These are phyloP conservation scores for Candida stauntonica DNA, from an alignment of 805 yeast species.

Conservation along the genomic window DNA sequence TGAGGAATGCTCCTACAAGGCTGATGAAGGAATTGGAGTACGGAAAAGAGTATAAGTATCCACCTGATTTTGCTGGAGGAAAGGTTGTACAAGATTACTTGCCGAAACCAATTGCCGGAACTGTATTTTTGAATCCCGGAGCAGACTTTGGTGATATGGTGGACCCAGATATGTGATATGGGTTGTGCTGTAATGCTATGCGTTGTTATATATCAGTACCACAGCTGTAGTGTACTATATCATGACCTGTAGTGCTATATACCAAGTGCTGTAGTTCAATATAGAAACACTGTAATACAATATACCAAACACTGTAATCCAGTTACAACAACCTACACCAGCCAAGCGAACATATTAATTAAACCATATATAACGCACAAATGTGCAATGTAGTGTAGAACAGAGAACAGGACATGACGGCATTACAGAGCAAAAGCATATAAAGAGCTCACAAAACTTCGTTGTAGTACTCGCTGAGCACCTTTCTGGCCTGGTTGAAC, in stretches of 20 bases:
- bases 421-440: neutral
- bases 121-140: conserved; percentile 46
- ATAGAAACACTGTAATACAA: too few relatives aligned
- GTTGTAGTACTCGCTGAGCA: conserved; percentile 50
- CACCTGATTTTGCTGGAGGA: conserved; percentile 76
- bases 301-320: too few relatives aligned
- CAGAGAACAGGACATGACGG: conserved; percentile 2
- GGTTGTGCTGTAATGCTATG: too few relatives aligned
- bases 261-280: too few relatives aligned
- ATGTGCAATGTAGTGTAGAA: neutral
- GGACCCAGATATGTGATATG: conserved; percentile 37
- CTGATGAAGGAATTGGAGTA: conserved; percentile 89
- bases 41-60: conserved; percentile 80
- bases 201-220: too few relatives aligned
- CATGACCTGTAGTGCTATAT: too few relatives aligned
- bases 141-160: conserved; percentile 48
- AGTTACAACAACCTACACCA: too few relatives aligned
- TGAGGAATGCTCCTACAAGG: conserved; percentile 91
- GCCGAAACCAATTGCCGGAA: conserved; percentile 53
- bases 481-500: conserved; percentile 44
- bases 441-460: conserved; percentile 22
- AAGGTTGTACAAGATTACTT: conserved; percentile 68
- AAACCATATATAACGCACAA: neutral
- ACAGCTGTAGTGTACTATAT: too few relatives aligned
- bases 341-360: too few relatives aligned